Percentiles rank a stretch among this genome's conserved stretches.
Evolutionary conservation across 345 rosid genomes (phyloP).

Genomic region (Lumnitzera racemosa): DNA sequence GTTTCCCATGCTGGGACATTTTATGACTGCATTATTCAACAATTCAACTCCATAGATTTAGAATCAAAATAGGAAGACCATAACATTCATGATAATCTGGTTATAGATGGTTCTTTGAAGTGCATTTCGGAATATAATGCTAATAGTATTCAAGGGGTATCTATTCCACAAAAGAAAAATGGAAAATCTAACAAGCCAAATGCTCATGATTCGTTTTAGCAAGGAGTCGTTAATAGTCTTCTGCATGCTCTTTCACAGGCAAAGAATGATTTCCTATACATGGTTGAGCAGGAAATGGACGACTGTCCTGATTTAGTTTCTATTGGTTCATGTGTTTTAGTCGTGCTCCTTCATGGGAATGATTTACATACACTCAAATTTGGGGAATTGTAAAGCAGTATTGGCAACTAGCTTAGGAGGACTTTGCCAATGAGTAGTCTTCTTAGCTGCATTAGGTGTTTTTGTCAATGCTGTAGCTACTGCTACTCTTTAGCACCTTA

Average conservation of each 20-base stretch:
- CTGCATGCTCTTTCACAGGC: slow-evolving; percentile 70
- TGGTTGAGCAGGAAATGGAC: slow-evolving; percentile 99
- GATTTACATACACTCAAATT: slow-evolving; percentile 64
- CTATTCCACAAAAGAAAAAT: slow-evolving; percentile 5
- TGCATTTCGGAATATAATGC: slow-evolving; percentile 18
- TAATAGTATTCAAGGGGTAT: slow-evolving; percentile 5
- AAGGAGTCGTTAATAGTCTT: slow-evolving; percentile 68
- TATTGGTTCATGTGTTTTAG: slow-evolving; percentile 88
- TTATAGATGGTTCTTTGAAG: slow-evolving; percentile 14
- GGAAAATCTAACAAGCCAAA: slow-evolving; percentile 3
- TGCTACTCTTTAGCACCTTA: no score
- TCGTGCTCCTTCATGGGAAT: slow-evolving; percentile 69
- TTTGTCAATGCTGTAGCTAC: no score
- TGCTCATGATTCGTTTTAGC: slow-evolving; percentile 39
- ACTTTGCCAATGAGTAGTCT: no score
- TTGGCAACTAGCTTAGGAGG: slow-evolving; percentile 30
- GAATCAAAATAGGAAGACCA: slow-evolving; percentile 39
- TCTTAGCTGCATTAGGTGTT: no score
- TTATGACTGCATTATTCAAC: slow-evolving; percentile 58
- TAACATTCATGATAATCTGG: slow-evolving; percentile 15
- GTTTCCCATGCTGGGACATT: slow-evolving; percentile 93
- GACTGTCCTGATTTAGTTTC: slow-evolving; percentile 95
- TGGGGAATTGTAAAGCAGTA: slow-evolving; percentile 93
- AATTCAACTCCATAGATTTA: slow-evolving; percentile 43
- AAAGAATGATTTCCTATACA: slow-evolving; percentile 72